Conservation (phyloP, 352 stramenopile species). For the Thraustochytrium sp. region DNA sequence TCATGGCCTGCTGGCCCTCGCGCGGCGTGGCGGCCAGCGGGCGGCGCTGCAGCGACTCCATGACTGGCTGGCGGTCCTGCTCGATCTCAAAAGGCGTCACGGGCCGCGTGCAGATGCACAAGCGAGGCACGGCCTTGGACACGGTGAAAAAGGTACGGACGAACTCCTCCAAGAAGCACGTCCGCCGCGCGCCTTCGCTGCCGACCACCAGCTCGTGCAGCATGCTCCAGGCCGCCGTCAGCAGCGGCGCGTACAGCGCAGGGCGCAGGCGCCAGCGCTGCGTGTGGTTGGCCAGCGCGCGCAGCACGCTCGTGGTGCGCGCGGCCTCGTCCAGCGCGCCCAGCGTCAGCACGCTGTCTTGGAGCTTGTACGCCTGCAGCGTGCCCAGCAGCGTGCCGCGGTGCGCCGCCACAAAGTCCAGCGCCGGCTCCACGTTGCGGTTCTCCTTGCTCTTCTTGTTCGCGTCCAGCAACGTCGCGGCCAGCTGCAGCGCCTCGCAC, state of each 20-base stretch:
- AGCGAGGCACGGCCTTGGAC: slow-evolving; percentile 11
- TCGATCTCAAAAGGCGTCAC: neutral
- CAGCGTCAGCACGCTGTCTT: slow-evolving; percentile 19
- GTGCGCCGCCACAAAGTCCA: slow-evolving; percentile 9
- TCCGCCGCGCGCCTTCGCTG: neutral
- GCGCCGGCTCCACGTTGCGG: neutral
- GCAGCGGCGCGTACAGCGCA: neutral
- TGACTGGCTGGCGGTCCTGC: slow-evolving; percentile 1
- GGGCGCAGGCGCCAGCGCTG: slow-evolving; percentile 18
- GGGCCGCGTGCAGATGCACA: slow-evolving; percentile 14
- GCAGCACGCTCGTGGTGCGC: neutral
- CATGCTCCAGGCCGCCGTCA: slow-evolving; percentile 1
- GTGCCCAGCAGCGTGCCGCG: neutral
- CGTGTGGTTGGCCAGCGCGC: slow-evolving; percentile 7
- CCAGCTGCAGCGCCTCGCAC: neutral
- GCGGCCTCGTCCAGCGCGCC: neutral
- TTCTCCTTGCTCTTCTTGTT: slow-evolving; percentile 25
- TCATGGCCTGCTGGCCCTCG: neutral
- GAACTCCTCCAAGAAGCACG: slow-evolving; percentile 42
- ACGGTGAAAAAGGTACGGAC: slow-evolving; percentile 13
- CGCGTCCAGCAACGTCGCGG: neutral
- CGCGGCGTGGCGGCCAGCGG: neutral
- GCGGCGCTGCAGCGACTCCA: slow-evolving; percentile 1
- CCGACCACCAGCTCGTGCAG: neutral
- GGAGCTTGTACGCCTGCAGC: neutral